Evolutionary conservation across 2,329 filamentous ascomycete species (phyloP).

Genomic region (Magnaporthiopsis poae): DNA sequence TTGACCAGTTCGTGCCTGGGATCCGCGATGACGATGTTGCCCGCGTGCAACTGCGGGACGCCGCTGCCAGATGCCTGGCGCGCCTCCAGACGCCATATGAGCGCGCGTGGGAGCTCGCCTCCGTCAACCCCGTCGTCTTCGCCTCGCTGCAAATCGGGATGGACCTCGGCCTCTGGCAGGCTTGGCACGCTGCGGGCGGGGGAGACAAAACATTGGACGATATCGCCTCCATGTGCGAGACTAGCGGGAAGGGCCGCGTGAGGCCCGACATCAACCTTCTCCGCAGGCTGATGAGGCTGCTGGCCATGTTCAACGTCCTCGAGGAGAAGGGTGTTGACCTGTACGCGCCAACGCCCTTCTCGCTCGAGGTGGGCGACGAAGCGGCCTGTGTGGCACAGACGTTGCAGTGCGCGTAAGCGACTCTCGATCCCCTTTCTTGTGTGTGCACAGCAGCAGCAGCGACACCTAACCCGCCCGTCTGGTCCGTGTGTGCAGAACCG

Average conservation of each 20-base stretch:
- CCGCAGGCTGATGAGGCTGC: constrained; percentile 21
- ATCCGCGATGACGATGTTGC: constrained; percentile 8
- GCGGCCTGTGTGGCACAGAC: constrained; percentile 21
- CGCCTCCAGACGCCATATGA: constrained; percentile 24
- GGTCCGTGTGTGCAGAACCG: constrained; percentile 15
- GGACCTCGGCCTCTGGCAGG: constrained; percentile 23
- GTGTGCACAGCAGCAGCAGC: too few species aligned
- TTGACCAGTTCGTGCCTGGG: constrained; percentile 6
- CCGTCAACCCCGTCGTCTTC: constrained; percentile 22
- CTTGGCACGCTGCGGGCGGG: constrained; percentile 20
- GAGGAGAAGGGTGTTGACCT: constrained; percentile 21
- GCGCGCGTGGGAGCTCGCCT: constrained; percentile 22
- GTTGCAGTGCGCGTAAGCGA: constrained; percentile 21
- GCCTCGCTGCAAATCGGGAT: constrained; percentile 22
- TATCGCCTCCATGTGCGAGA: constrained; percentile 17
- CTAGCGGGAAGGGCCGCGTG: too few species aligned
- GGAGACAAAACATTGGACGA: constrained; percentile 20
- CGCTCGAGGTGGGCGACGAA: constrained; percentile 22
- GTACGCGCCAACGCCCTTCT: constrained; percentile 24
- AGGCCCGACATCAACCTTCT: constrained; percentile 20
- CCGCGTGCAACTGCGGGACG: constrained; percentile 14
- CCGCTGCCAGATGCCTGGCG: constrained; percentile 21
- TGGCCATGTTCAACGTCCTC: constrained; percentile 22
- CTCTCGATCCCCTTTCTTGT: too few species aligned
- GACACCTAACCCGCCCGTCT: too few species aligned